These are phyloP conservation scores for Bolboschoenus planiculmis DNA, from an alignment of 176 grass and related monocot species.

Conservation along the genomic window DNA sequence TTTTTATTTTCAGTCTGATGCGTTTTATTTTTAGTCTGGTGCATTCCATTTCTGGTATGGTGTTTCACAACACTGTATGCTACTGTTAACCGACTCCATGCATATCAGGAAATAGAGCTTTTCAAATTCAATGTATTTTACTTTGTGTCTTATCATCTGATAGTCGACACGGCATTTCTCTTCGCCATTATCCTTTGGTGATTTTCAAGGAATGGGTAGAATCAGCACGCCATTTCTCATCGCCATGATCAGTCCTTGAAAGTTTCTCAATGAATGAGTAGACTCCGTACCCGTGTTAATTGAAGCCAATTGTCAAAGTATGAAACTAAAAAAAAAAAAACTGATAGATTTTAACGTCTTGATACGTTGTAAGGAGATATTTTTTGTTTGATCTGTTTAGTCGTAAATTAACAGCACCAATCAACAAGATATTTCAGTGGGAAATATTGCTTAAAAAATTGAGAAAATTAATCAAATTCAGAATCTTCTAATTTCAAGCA, in stretches of 20 bases:
- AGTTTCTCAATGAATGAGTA: background rate
- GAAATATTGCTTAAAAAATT: background rate
- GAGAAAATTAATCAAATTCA: background rate
- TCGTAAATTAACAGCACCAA: background rate
- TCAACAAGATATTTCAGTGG: background rate
- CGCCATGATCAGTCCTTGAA: background rate
- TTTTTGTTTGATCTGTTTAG: background rate
- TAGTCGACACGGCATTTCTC: background rate
- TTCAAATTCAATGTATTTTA: background rate
- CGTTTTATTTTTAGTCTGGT: background rate
- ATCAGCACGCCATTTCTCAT: no score
- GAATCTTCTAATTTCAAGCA: background rate
- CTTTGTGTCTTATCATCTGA: background rate
- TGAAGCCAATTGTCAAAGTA: background rate
- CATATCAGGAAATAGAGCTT: background rate
- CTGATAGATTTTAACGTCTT: background rate
- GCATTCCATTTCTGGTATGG: background rate
- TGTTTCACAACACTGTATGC: background rate
- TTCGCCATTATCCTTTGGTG: background rate
- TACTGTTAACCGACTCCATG: background rate
- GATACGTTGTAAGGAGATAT: no score
- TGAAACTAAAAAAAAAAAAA: background rate
- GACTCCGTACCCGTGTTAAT: background rate
- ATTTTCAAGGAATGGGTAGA: background rate
- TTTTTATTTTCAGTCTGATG: no score